These are phyloP conservation scores for Leccinum subtestaceum DNA, from an alignment of 768 basidiomycete species.

Conservation along the genomic window DNA sequence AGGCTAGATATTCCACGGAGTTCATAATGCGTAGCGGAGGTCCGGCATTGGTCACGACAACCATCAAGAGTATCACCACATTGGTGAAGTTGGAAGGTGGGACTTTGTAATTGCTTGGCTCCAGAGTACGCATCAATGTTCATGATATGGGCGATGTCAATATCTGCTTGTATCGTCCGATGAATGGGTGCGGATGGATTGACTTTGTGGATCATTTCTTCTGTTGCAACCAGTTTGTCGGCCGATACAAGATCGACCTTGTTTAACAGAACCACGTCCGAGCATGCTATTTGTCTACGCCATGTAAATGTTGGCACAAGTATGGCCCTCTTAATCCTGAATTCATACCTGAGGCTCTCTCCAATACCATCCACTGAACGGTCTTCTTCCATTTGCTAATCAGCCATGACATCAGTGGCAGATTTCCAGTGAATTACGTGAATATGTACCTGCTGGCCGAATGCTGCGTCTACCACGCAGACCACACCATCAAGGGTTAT, in stretches of 20 bases:
- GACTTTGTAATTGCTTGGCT: conserved; percentile 30
- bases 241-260: conserved; percentile 75
- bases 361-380: conserved; percentile 61
- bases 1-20: conserved; percentile 81
- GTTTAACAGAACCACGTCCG: conserved; percentile 91
- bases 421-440: conserved; percentile 32
- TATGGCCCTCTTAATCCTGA: background rate
- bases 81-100: conserved; percentile 28
- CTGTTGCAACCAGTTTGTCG: conserved; percentile 44
- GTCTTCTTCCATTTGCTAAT: conserved; percentile 85
- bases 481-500: conserved; percentile 86
- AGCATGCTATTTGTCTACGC: conserved; percentile 86
- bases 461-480: conserved; percentile 88
- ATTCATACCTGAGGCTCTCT: conserved; percentile 75
- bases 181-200: conserved; percentile 81
- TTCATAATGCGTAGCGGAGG: conserved; percentile 56
- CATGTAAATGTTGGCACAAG: background rate
- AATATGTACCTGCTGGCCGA: conserved; percentile 54
- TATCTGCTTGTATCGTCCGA: conserved; percentile 63
- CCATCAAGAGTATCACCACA: conserved; percentile 32
- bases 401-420: conserved; percentile 1
- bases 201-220: conserved; percentile 62
- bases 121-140: conserved; percentile 76
- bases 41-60: conserved; percentile 32
- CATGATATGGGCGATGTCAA: conserved; percentile 77